phyloP scores from a whole-genome alignment of 2,329 filamentous ascomycete genomes.

The Paraphaeosphaeria sporulosa region DNA sequence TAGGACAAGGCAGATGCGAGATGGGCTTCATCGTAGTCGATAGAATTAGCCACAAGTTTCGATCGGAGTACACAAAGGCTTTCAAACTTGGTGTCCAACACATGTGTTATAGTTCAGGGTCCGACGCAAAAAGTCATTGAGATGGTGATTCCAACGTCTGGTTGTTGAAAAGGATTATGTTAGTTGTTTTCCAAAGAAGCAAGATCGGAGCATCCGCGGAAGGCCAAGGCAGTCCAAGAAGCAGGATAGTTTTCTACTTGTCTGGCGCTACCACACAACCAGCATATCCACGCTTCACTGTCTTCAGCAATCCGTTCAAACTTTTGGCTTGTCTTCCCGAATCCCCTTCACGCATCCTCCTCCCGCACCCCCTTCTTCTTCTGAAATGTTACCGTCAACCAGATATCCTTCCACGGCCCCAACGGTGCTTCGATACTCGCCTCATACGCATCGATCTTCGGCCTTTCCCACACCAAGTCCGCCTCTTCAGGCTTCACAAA shows the following conservation, averaged over 20 bases:
- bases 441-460: constrained; percentile 48
- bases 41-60: too few relatives aligned
- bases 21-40: too few relatives aligned
- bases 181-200: too few relatives aligned
- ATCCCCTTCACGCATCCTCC: background rate
- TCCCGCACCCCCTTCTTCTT: constrained; percentile 11
- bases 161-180: too few relatives aligned
- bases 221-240: too few relatives aligned
- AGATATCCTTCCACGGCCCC: constrained; percentile 26
- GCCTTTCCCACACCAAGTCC: constrained; percentile 54
- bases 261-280: background rate
- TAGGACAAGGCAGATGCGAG: too few relatives aligned
- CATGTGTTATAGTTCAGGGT: too few relatives aligned
- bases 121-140: too few relatives aligned
- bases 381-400: constrained; percentile 14
- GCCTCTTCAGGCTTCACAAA: constrained; percentile 47
- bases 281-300: background rate
- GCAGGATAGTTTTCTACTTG: background rate
- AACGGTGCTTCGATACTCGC: constrained; percentile 19
- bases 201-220: too few relatives aligned
- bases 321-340: background rate
- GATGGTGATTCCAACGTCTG: too few relatives aligned
- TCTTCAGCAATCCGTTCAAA: background rate
- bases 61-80: too few relatives aligned
- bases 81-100: too few relatives aligned